Base-by-base conservation (phyloP, 2,329 filamentous ascomycete genomes). In the Parastagonospora nodorum region DNA sequence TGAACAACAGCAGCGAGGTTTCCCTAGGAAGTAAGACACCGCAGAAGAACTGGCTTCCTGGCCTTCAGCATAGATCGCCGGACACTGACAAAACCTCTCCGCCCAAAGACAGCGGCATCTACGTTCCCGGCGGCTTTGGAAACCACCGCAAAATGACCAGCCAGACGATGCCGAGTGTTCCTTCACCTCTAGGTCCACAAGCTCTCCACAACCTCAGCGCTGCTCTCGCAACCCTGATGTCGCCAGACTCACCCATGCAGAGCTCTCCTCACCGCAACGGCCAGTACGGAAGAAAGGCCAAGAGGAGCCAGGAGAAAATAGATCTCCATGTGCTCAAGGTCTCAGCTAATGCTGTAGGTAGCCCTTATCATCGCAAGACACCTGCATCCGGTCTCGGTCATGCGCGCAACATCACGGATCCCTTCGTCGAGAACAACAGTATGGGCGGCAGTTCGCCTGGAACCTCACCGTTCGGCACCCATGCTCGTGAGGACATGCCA, bases 371-470 rank as follows among this genome's bases (percentile, higher is more conserved):
- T 35, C 19, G 19, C 0, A 41, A 24, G 41, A 27, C 27, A 9
- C 16, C 24, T 8, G n/a, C 29, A 12, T 30, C 14, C 12, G 41
- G 36, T 9, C 10, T 36, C 32, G 46, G 45, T 14, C 50, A 51
- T 30, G 16, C 29, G 4, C 24, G 53, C 1, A 48, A 48, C 35
- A 19, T 43, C 16, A 49, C 53, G 7, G 53, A 57, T 44, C 53
- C 53, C 6, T 57, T 57, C 8, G 29, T 48, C 1, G 44, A 49
- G 8, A 7, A 31, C 14, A 19, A 30, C 5, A 11, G 45, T 11
- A 8, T 16, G n/a, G 37, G 11, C 12, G 15, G 15, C 16, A 30
- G 43, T 2, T 16, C 35, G 15, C 45, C 24, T n/a, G 10, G 11
- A 19, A 19, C 36, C 11, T 33, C 29, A 27, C 51, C 44, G 5